Conservation (phyloP, 148 eudicot genomes). For the Amaranthus palmeri region DNA sequence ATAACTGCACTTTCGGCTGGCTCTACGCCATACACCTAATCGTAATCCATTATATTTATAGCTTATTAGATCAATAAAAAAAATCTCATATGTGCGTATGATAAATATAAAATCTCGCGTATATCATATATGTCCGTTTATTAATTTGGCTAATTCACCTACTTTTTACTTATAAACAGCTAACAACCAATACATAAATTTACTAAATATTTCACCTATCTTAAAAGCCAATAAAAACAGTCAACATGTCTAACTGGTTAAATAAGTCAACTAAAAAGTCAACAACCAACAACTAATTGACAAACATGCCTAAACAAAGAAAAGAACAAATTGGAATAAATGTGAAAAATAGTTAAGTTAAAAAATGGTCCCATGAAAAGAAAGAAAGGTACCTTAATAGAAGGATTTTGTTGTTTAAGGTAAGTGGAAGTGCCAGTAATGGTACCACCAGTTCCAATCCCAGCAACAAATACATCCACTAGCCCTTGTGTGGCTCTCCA, state of each 20-base stretch:
- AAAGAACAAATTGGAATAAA: neutral
- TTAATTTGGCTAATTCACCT: too few relatives aligned
- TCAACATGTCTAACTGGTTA: too few relatives aligned
- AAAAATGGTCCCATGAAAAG: neutral
- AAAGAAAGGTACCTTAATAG: constrained; percentile 48
- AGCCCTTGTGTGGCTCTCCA: constrained; percentile 65
- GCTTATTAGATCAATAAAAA: neutral
- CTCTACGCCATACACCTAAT: constrained; percentile 67
- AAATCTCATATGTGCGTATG: neutral
- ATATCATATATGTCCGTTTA: too few relatives aligned
- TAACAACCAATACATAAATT: too few relatives aligned
- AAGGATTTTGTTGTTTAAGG: constrained; percentile 71
- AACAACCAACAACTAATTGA: too few relatives aligned
- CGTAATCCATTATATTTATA: too few relatives aligned
- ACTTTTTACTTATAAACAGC: too few relatives aligned
- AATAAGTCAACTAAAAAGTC: too few relatives aligned
- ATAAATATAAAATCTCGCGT: neutral
- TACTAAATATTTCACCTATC: too few relatives aligned
- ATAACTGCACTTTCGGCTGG: constrained; percentile 78
- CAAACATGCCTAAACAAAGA: neutral
- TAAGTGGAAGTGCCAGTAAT: constrained; percentile 65
- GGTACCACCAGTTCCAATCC: constrained; percentile 85
- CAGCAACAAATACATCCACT: constrained; percentile 64
- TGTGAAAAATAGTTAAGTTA: neutral
- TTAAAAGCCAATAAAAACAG: too few relatives aligned